Conservation (phyloP, 805 yeast species). For the Tetrapisispora namnaoensis region DNA sequence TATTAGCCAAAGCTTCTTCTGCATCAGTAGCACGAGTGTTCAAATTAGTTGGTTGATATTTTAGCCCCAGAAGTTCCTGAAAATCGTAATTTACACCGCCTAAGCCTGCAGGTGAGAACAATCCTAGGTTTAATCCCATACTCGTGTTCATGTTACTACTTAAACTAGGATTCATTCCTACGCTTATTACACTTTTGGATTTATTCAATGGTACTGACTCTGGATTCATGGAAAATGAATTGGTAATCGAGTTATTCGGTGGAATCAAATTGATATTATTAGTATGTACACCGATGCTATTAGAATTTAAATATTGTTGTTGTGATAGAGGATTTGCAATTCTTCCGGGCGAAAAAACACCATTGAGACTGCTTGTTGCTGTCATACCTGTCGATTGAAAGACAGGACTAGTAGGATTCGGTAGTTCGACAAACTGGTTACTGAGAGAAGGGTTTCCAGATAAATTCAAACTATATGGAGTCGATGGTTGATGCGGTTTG, state of each 20-base stretch:
- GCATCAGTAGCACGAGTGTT: conserved; percentile 20
- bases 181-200: conserved; percentile 2
- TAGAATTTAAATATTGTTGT: conserved; percentile 1
- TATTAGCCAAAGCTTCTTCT: conserved; percentile 25
- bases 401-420: conserved; percentile 2
- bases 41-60: conserved; percentile 4
- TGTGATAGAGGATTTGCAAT: conserved; percentile 1
- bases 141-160: neutral
- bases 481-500: neutral
- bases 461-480: neutral
- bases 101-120: conserved; percentile 24
- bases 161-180: conserved; percentile 3
- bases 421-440: neutral
- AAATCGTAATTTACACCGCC: conserved; percentile 28
- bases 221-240: conserved; percentile 1
- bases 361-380: conserved; percentile 6
- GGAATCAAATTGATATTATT: conserved; percentile 2
- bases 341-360: conserved; percentile 10
- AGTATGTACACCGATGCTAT: conserved; percentile 1
- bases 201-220: conserved; percentile 10
- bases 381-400: conserved; percentile 10
- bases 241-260: conserved; percentile 1
- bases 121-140: conserved; percentile 7
- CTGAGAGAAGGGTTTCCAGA: neutral
- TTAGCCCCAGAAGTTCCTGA: conserved; percentile 21